Evolutionary conservation across 1,284 basidiomycete genomes (phyloP), one percentile per base, ranked within the genome.

Genomic region (Hortiboletus rubellus): DNA sequence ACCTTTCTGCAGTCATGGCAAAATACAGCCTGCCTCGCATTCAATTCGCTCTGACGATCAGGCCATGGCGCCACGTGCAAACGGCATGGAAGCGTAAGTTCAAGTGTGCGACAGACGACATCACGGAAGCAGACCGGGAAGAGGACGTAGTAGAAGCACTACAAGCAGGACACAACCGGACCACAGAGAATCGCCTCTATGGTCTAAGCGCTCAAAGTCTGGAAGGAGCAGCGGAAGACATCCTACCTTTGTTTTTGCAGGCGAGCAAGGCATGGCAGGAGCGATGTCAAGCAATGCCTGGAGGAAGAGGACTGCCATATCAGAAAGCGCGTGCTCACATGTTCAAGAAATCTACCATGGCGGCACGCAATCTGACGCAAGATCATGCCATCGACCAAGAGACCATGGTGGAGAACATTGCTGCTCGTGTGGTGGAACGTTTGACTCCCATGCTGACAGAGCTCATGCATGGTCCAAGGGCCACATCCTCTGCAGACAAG

Each of bases 111-210:
- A 42, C 1, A 0, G 57, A 65, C 3, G 58, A 64, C 0, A 24
- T 68, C 0, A 18, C 18, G 18, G 18, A 18, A 18, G 18, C 18
- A 18, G 18, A 18, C 18, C 18, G 18, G 18, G 18, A 18, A 18
- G 18, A 18, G 18, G 18, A 18, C 18, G 18, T 18, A 18, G 18
- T 18, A 18, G 55, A 66, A 10, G 63, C 66, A 0, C 58, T 68
- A 0, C 69, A 75, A 44, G 62, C 58, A 2, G 67, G 69, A 0
- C 72, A 73, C 36, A 59, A 22, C 1, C 33, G 40, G 0, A 24
- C 45, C 0, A 72, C 66, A 5, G 69, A 74, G 14, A 66, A 71
- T 15, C 10, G 46, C 0, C 43, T 66, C 3, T 75, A 59, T 59
- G 50, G 46, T 0, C 42, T 73, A 0, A 67, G 66, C 3, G 2